phyloP scores from a whole-genome alignment of 768 basidiomycete genomes.

The Termitomyces sp. region DNA sequence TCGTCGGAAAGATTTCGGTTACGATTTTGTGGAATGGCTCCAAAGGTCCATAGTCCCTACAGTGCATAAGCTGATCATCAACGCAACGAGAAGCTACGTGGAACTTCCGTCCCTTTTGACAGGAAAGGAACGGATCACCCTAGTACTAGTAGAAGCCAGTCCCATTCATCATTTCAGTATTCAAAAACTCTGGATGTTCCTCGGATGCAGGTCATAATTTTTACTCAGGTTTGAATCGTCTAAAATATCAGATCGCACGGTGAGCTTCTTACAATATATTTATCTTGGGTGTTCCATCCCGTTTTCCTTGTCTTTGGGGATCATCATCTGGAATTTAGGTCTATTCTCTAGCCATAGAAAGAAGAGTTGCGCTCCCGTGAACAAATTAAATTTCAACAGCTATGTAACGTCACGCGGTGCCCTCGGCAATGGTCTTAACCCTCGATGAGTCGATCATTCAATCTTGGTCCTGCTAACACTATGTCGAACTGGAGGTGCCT shows the following conservation, averaged over 20 bases:
- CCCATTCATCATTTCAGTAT: background rate
- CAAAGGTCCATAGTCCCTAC: background rate
- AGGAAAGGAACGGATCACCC: background rate
- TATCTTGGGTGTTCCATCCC: background rate
- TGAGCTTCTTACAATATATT: background rate
- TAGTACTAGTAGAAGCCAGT: background rate
- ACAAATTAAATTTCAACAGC: background rate
- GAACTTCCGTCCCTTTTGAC: background rate
- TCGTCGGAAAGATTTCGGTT: conserved; percentile 9
- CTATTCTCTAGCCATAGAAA: background rate
- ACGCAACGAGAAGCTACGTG: background rate
- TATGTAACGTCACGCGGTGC: background rate
- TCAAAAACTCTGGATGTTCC: background rate
- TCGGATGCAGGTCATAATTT: conserved; percentile 6
- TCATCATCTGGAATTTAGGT: background rate
- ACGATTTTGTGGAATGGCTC: background rate
- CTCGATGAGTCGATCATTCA: background rate
- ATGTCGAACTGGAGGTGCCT: background rate
- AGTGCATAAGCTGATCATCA: background rate
- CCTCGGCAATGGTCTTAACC: background rate
- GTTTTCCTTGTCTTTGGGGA: background rate
- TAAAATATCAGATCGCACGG: background rate
- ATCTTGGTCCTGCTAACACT: background rate
- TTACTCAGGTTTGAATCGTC: background rate
- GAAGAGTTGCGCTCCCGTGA: background rate